phyloP scores from a whole-genome alignment of 306 rosid genomes.

The Corylus americana region DNA sequence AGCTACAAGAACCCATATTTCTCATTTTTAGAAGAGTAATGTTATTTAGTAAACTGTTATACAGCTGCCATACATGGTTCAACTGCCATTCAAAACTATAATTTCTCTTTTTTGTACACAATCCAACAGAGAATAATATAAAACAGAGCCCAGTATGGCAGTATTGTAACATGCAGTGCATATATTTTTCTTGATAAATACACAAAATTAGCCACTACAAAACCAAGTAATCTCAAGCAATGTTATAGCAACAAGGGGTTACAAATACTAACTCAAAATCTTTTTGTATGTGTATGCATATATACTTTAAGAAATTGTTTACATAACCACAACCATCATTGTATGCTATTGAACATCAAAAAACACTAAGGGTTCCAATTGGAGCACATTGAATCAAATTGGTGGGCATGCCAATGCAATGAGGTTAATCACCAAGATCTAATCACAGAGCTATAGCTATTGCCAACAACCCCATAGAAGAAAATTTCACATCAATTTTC shows the following conservation, averaged over 20 bases:
- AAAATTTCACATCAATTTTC: background rate
- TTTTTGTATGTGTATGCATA: background rate
- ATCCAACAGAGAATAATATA: background rate
- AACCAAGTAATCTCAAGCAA: background rate
- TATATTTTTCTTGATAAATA: background rate
- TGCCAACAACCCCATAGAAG: slow-evolving; percentile 26
- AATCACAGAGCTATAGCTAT: slow-evolving; percentile 11
- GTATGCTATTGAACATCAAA: background rate
- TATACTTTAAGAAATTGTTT: background rate
- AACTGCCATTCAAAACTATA: background rate
- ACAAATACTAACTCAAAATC: background rate
- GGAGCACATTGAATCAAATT: slow-evolving; percentile 10
- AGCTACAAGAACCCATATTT: background rate
- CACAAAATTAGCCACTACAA: background rate
- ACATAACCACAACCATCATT: background rate
- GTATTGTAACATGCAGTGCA: background rate
- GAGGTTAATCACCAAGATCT: slow-evolving; percentile 34
- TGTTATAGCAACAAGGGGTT: background rate
- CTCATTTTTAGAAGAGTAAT: too few relatives aligned
- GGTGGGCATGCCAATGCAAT: slow-evolving; percentile 2
- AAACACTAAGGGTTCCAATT: background rate
- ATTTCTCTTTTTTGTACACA: background rate
- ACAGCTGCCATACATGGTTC: too few relatives aligned
- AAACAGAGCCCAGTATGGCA: background rate
- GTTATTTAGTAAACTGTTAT: too few relatives aligned